These are phyloP conservation scores for Lentinula detonsa DNA, from an alignment of 768 basidiomycete genomes.

Conservation along the genomic window DNA sequence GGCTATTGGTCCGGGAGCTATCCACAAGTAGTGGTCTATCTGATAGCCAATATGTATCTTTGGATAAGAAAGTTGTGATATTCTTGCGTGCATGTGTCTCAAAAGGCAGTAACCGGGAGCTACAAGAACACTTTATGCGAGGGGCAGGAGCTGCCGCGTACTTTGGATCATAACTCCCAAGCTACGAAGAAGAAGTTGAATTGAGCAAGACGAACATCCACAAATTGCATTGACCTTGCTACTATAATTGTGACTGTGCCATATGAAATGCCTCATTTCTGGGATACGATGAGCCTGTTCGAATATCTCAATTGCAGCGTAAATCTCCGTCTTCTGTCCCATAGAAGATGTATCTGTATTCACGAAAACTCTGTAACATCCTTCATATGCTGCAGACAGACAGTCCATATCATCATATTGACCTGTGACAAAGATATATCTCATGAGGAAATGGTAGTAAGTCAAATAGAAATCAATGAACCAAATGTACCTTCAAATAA, in stretches of 20 bases:
- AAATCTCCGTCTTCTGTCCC: constrained; percentile 1
- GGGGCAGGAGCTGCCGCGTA: constrained; percentile 32
- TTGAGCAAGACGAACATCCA: not conserved
- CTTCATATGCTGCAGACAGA: constrained; percentile 25
- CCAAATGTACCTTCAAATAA: constrained; percentile 24
- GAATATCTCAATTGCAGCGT: constrained; percentile 2
- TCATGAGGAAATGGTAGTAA: not conserved
- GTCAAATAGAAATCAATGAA: no score
- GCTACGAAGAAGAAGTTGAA: not conserved
- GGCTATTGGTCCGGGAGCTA: no score
- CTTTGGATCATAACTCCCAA: constrained; percentile 4
- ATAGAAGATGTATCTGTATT: constrained; percentile 9
- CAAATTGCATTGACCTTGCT: not conserved
- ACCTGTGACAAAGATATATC: constrained; percentile 14
- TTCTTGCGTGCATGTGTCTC: no score
- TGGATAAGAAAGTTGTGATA: no score
- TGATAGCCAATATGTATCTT: no score
- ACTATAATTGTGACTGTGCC: constrained; percentile 1
- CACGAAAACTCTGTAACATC: constrained; percentile 19
- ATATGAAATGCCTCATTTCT: constrained; percentile 3
- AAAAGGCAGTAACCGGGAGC: no score
- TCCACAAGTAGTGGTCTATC: no score
- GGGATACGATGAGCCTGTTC: constrained; percentile 1
- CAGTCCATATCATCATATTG: constrained; percentile 24
- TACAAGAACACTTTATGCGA: no score